Evolutionary conservation across 495 filamentous ascomycete genomes (phyloP), one percentile per base, ranked within the genome.

Genomic region (Penicillium chermesinum): DNA sequence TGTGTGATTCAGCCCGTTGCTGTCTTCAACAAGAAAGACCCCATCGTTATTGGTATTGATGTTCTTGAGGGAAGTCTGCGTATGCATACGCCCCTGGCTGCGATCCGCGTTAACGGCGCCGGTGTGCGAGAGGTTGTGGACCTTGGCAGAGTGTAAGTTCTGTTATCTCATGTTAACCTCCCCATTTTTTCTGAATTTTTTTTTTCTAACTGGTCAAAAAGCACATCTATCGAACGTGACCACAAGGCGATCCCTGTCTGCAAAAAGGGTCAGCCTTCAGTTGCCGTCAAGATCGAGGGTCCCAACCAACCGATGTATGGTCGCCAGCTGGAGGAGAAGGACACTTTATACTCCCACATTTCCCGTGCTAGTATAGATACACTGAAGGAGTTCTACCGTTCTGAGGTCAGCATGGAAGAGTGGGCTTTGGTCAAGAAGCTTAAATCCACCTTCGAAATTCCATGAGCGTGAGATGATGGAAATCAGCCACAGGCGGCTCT

Each of bases 11-110:
- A 71, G 49, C 82, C 90, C 0, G 88, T 99, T 22, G 89, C 89
- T 2, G 87, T 99, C 16, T 99, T 99, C 78, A 99, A 96, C 74
- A 99, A 97, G 81, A 95, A 88, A 48, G 81, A 87, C 54, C 94
- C 94, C 17, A 97, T 99, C 55, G 86, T 99, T 34, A 77, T 99
- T 19, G 94, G 94, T 66, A 87, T 97, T 14, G 94, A 99, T 73
- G 91, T 96, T 32, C 65, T 88, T 16, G 94, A 99, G 48, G 94
- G 94, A 19, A 87, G 80, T 48, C 74, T 99, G 48, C 80, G 79
- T 48, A 68, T 96, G 53, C 84, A 88, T 56, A 96, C 94, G 12
- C 94, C 94, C 12, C 83, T 99, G 53, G 82, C 88, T 0, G 89
- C 84, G 1, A 81, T 97, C 21, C 90, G 85, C 68, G 80, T 73